Evolutionary conservation across 352 stramenopile species (phyloP).

Genomic region (Pythium rishiriense): DNA sequence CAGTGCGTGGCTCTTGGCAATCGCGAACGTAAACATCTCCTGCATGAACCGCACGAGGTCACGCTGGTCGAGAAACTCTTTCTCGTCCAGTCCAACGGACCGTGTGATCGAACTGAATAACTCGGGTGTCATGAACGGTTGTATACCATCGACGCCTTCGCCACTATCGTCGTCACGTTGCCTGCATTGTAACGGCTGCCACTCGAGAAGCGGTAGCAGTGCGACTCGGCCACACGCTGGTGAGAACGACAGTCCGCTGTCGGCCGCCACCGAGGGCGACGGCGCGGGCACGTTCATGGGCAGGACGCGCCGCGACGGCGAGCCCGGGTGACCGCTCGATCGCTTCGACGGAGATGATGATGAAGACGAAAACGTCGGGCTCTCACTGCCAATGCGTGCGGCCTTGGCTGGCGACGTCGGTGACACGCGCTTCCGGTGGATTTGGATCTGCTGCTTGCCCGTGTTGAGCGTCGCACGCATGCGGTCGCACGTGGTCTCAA

Average conservation of each 20-base stretch:
- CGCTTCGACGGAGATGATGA: too few relatives aligned
- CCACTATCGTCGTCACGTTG: neutral
- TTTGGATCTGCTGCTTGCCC: constrained; percentile 53
- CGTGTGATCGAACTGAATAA: constrained; percentile 34
- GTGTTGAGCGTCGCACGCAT: constrained; percentile 56
- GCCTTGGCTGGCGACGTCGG: constrained; percentile 2
- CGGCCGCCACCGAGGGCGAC: constrained; percentile 12
- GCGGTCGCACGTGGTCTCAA: constrained; percentile 54
- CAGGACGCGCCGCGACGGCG: neutral
- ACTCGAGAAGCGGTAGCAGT: constrained; percentile 20
- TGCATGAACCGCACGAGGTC: constrained; percentile 51
- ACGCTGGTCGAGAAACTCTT: constrained; percentile 34
- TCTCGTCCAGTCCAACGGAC: constrained; percentile 22
- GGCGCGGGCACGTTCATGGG: constrained; percentile 2
- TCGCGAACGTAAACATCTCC: constrained; percentile 53
- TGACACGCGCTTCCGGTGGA: constrained; percentile 46
- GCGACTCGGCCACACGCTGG: constrained; percentile 14
- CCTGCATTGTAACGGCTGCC: neutral
- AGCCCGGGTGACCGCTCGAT: neutral
- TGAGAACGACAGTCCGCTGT: constrained; percentile 18
- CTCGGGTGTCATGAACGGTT: constrained; percentile 37
- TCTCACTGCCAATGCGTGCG: neutral
- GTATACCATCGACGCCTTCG: neutral
- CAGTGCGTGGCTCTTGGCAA: constrained; percentile 49
- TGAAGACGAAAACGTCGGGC: constrained; percentile 8